Conservation (phyloP, 257 asterid species). For the Eustoma russellianum region DNA sequence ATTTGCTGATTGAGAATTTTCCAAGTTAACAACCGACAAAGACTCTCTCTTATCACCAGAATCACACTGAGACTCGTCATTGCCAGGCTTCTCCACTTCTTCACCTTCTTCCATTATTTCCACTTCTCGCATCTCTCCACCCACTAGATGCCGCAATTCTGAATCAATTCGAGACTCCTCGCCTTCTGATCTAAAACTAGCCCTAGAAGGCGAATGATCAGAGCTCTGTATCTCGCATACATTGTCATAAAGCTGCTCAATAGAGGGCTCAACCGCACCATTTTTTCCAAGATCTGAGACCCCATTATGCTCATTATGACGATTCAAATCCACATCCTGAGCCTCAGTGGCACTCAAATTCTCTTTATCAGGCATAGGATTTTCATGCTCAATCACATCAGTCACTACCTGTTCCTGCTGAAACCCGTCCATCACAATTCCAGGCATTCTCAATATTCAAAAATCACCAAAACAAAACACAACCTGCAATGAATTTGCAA, state of each 20-base stretch:
- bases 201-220: slow-evolving; percentile 86
- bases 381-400: slow-evolving; percentile 36
- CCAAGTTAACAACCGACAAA: neutral
- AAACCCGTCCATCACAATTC: slow-evolving; percentile 52
- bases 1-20: slow-evolving; percentile 30
- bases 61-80: slow-evolving; percentile 28
- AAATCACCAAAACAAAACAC: slow-evolving; percentile 4
- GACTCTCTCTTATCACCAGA: slow-evolving; percentile 16
- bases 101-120: slow-evolving; percentile 79
- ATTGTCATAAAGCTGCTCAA: slow-evolving; percentile 79
- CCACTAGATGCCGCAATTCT: slow-evolving; percentile 77
- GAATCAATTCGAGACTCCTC: slow-evolving; percentile 89
- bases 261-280: slow-evolving; percentile 56
- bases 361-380: slow-evolving; percentile 34
- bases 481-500: slow-evolving; percentile 23
- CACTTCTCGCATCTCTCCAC: slow-evolving; percentile 79
- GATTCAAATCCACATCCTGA: slow-evolving; percentile 15
- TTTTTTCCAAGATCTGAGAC: slow-evolving; percentile 19
- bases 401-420: slow-evolving; percentile 36
- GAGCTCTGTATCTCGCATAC: slow-evolving; percentile 98
- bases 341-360: slow-evolving; percentile 16
- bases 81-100: slow-evolving; percentile 39
- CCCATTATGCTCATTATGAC: slow-evolving; percentile 32
- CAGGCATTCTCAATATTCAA: slow-evolving; percentile 51
- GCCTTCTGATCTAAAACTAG: slow-evolving; percentile 88